phyloP scores from a whole-genome alignment of 2,329 filamentous ascomycete genomes.

The Neocatenulostroma microsporum region DNA sequence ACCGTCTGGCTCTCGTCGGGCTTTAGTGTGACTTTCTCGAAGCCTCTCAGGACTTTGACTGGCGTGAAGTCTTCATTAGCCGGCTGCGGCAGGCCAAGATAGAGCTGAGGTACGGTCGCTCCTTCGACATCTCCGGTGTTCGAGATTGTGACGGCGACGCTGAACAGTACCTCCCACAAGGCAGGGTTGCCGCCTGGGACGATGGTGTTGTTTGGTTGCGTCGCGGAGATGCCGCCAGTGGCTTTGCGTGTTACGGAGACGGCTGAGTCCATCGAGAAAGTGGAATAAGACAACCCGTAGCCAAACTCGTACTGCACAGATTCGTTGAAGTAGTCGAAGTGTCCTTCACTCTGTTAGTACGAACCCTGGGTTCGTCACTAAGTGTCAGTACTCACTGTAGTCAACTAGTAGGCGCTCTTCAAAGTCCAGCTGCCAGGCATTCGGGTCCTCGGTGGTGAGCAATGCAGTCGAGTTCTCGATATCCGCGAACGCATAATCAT shows the following conservation, averaged over 20 bases:
- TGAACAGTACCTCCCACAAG: constrained; percentile 56
- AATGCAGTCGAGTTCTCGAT: constrained; percentile 30
- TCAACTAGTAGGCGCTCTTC: constrained; percentile 47
- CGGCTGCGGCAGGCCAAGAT: constrained; percentile 36
- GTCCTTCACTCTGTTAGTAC: constrained; percentile 13
- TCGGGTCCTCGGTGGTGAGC: constrained; percentile 9
- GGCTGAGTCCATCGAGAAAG: constrained; percentile 18
- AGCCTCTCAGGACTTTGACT: constrained; percentile 21
- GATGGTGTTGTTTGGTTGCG: constrained; percentile 13
- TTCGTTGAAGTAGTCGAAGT: constrained; percentile 39
- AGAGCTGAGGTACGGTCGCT: constrained; percentile 50
- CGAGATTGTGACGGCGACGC: constrained; percentile 48
- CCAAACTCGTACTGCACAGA: constrained; percentile 27
- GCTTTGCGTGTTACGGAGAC: constrained; percentile 7
- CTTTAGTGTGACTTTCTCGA: constrained; percentile 17
- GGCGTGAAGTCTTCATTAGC: constrained; percentile 29
- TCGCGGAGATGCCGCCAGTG: constrained; percentile 11
- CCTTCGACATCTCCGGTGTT: constrained; percentile 53
- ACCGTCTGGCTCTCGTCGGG: constrained; percentile 7
- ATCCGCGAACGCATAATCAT: constrained; percentile 25
- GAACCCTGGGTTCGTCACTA: neutral
- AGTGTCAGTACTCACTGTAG: constrained; percentile 33
- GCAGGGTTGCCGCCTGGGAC: constrained; percentile 39
- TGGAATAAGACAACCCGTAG: constrained; percentile 26
- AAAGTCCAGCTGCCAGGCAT: constrained; percentile 42